Evolutionary conservation across 768 basidiomycete species (phyloP).

Genomic region (Pulveroboletus sp.): DNA sequence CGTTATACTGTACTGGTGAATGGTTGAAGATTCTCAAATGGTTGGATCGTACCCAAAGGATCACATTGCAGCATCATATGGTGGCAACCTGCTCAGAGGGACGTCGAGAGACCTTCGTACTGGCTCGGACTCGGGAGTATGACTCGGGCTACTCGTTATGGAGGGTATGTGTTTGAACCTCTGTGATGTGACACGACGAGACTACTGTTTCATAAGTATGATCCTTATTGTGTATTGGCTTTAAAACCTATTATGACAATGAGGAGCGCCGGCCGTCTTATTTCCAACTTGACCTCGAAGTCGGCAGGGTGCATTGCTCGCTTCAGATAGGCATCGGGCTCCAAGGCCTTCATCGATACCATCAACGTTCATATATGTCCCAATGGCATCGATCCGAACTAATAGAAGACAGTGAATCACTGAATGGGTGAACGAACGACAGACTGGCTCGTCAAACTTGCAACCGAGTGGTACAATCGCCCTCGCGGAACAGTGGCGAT

Average conservation of each 20-base stretch:
- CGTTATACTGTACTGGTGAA: conserved; percentile 72
- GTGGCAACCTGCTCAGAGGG: conserved; percentile 76
- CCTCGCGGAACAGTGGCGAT: conserved; percentile 63
- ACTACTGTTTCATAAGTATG: conserved; percentile 45
- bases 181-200: background rate
- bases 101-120: conserved; percentile 57
- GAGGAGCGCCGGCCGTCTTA: conserved; percentile 64
- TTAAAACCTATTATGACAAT: conserved; percentile 64
- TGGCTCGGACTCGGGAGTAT: conserved; percentile 63
- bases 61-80: conserved; percentile 49
- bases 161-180: conserved; percentile 48
- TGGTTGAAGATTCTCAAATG: background rate
- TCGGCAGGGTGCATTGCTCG: conserved; percentile 73
- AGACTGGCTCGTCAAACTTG: conserved; percentile 63
- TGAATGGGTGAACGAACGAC: conserved; percentile 4
- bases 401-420: background rate
- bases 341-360: conserved; percentile 55
- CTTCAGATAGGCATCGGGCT: conserved; percentile 74
- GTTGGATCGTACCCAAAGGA: conserved; percentile 1
- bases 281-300: conserved; percentile 68
- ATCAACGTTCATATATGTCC: conserved; percentile 62
- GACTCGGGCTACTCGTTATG: conserved; percentile 72
- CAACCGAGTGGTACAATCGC: conserved; percentile 59
- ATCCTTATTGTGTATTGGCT: conserved; percentile 67
- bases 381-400: background rate